Percentiles rank a stretch among this genome's conserved stretches.
Evolutionary conservation across 176 grass and related monocot genomes (phyloP).

Genomic region (Cenchrus americanus): DNA sequence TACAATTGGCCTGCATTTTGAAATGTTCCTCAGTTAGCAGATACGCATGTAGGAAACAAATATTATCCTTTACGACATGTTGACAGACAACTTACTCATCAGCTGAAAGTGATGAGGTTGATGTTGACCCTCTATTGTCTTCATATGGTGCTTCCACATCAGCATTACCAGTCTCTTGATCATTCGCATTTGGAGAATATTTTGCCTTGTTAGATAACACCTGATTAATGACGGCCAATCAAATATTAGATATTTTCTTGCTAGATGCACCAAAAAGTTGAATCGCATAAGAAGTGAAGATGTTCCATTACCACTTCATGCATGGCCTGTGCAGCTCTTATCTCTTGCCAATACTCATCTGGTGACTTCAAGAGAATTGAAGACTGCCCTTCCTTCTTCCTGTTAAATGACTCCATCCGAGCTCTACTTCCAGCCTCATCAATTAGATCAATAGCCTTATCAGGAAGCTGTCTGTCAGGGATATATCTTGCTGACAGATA

Average conservation of each 20-base stretch:
- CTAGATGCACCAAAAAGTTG: conserved; percentile 7
- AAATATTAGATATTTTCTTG: conserved; percentile 25
- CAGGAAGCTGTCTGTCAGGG: conserved; percentile 91
- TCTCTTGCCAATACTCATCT: conserved; percentile 99
- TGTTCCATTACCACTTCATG: conserved; percentile 77
- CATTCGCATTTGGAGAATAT: conserved; percentile 60
- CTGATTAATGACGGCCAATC: conserved; percentile 44
- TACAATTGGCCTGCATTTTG: conserved; percentile 62
- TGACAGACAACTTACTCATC: conserved; percentile 73
- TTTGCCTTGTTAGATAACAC: conserved; percentile 70
- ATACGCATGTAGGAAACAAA: conserved; percentile 23
- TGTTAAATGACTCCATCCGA: conserved; percentile 86
- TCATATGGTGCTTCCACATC: conserved; percentile 19
- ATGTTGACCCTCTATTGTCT: conserved; percentile 40
- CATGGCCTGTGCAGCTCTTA: conserved; percentile 82
- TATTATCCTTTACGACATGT: conserved; percentile 10
- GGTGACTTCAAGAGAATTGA: conserved; percentile 83
- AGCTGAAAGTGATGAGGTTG: conserved; percentile 38
- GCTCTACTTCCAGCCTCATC: conserved; percentile 97
- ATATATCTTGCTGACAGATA: conserved; percentile 98
- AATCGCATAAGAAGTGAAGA: conserved; percentile 30
- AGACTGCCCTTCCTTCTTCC: conserved; percentile 70
- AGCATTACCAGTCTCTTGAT: conserved; percentile 28
- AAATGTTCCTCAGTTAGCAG: conserved; percentile 27
- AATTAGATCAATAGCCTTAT: conserved; percentile 99